Percentiles rank a stretch among this genome's conserved stretches.
Evolutionary conservation across 73 alveolate species (phyloP).

Genomic region (Tetrahymena malaccensis): DNA sequence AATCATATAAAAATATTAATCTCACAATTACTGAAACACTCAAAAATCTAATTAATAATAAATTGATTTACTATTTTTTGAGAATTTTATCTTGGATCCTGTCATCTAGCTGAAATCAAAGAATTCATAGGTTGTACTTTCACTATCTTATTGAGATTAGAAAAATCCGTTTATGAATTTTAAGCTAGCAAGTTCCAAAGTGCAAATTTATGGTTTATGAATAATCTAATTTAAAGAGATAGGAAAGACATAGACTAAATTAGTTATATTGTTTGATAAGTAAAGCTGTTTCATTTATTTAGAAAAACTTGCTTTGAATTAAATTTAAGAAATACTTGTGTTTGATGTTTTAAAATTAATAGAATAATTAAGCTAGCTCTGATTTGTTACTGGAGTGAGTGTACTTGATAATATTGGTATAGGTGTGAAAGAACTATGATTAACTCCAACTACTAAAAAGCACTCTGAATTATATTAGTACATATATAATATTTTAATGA

Average conservation of each 20-base stretch:
- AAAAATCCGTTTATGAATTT: not conserved
- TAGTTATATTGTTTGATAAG: not conserved
- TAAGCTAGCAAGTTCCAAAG: not conserved
- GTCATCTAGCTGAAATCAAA: not conserved
- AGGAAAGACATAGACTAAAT: not conserved
- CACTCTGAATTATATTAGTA: not conserved
- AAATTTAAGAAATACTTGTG: not conserved
- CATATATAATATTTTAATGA: not conserved
- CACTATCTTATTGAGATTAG: not conserved
- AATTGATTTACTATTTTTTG: not conserved
- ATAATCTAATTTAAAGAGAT: not conserved
- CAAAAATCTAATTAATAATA: not conserved
- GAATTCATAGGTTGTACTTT: not conserved
- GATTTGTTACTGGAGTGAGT: not conserved
- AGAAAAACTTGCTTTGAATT: not conserved
- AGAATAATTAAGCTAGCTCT: not conserved
- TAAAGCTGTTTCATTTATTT: not conserved
- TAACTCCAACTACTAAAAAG: not conserved
- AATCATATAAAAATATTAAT: not conserved
- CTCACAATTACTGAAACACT: not conserved
- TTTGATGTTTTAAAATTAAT: not conserved
- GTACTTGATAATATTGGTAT: not conserved
- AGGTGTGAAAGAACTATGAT: not conserved
- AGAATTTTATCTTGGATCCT: not conserved
- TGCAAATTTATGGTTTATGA: not conserved